Percentiles rank a stretch among this genome's conserved stretches.
phyloP scores from a whole-genome alignment of 2,329 filamentous ascomycete genomes.

The Xylariaceae sp. region DNA sequence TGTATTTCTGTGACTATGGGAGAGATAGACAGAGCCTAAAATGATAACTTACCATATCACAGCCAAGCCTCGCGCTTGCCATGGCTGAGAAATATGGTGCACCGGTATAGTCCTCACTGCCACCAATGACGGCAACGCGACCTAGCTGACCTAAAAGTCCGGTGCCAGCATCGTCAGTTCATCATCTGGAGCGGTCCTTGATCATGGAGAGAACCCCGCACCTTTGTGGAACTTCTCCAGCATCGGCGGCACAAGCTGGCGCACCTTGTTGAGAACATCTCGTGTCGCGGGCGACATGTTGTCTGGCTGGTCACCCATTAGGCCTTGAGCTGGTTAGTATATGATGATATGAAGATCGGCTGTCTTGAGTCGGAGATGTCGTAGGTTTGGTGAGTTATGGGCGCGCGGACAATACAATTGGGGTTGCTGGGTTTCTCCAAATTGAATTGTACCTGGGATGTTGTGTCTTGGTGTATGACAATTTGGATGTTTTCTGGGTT shows the following conservation, averaged over 20 bases:
- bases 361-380: not conserved
- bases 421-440: not conserved
- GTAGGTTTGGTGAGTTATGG: not conserved
- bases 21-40: too few relatives aligned
- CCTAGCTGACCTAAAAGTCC: constrained; percentile 74
- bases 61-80: constrained; percentile 86
- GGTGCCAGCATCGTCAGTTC: constrained; percentile 11
- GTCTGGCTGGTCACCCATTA: constrained; percentile 29
- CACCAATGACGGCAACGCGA: constrained; percentile 88
- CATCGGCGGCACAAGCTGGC: constrained; percentile 91
- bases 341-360: too few relatives aligned
- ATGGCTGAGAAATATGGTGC: constrained; percentile 98
- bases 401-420: not conserved
- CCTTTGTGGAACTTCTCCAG: constrained; percentile 96
- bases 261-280: constrained; percentile 74
- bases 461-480: not conserved
- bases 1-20: too few relatives aligned
- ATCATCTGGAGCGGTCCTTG: not conserved
- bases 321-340: not conserved
- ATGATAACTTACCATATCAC: constrained; percentile 69
- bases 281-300: constrained; percentile 69
- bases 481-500: not conserved
- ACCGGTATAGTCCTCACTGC: constrained; percentile 93
- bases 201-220: constrained; percentile 33
- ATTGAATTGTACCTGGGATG: not conserved